A percentile compares a stretch with the other conserved stretches of the same genome.
phyloP scores from a whole-genome alignment of 352 stramenopile genomes.

The Plasmopara viticola region DNA sequence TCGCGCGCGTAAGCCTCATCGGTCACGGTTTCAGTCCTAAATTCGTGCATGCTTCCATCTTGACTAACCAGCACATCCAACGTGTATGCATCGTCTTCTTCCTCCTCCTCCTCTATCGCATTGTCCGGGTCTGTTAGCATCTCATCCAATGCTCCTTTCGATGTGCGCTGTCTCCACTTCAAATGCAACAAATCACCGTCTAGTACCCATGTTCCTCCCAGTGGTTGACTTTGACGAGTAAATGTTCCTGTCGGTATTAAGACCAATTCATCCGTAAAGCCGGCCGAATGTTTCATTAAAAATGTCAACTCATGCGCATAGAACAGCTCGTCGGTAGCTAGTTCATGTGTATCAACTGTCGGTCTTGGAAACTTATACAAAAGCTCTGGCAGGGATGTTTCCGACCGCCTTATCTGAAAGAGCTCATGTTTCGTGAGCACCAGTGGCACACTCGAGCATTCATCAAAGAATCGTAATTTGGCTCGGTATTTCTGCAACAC shows the following conservation, averaged over 20 bases:
- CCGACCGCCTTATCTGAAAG: conserved; percentile 36
- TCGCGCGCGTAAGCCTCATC: conserved; percentile 62
- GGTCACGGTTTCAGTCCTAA: conserved; percentile 56
- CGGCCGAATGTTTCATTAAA: conserved; percentile 63
- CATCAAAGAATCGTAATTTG: conserved; percentile 68
- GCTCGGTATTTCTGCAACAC: conserved; percentile 62
- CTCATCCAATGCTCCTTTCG: conserved; percentile 10
- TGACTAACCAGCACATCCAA: conserved; percentile 74
- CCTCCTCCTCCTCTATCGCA: conserved; percentile 29
- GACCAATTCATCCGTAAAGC: conserved; percentile 74
- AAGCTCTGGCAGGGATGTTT: conserved; percentile 55
- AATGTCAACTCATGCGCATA: conserved; percentile 77
- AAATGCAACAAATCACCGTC: conserved; percentile 78
- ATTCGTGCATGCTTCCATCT: conserved; percentile 70
- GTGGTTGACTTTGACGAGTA: conserved; percentile 55
- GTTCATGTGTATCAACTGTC: conserved; percentile 48
- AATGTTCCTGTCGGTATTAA: conserved; percentile 53
- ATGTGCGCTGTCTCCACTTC: conserved; percentile 48
- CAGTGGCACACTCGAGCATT: conserved; percentile 61
- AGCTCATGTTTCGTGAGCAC: conserved; percentile 50
- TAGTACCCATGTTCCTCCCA: conserved; percentile 68
- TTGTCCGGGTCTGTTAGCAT: conserved; percentile 12
- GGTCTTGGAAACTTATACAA: conserved; percentile 68
- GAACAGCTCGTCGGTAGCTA: conserved; percentile 61
- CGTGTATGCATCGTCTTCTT: conserved; percentile 37